Evolutionary conservation across 2,329 filamentous ascomycete species (phyloP).

Genomic region (Aspergillus piperis): DNA sequence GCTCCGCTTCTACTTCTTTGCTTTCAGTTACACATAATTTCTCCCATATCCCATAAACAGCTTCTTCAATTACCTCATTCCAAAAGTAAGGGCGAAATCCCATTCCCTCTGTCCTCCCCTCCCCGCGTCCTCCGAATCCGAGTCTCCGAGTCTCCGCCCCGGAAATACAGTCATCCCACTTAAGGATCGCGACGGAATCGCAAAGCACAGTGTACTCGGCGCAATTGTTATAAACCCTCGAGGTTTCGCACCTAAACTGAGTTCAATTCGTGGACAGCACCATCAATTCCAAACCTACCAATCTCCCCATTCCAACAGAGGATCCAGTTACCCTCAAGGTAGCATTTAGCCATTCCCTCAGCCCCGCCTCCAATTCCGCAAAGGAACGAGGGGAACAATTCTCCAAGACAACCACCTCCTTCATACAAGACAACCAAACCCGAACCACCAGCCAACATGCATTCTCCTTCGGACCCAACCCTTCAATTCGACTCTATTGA

Average conservation of each 20-base stretch:
- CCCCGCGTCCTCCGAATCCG: slow-evolving; percentile 6
- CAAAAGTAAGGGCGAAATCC: background rate
- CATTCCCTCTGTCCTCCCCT: background rate
- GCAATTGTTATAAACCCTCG: background rate
- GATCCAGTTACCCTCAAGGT: background rate
- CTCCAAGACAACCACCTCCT: background rate
- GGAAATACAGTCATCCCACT: background rate
- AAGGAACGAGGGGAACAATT: slow-evolving; percentile 26
- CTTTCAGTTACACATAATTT: background rate
- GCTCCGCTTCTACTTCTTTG: background rate
- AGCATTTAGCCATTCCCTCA: background rate
- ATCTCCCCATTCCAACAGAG: background rate
- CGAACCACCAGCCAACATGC: slow-evolving; percentile 28
- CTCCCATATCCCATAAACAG: background rate
- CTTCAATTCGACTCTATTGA: slow-evolving; percentile 46
- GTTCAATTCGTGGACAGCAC: background rate
- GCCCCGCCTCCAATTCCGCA: slow-evolving; percentile 18
- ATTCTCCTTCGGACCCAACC: slow-evolving; percentile 34
- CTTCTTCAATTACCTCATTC: background rate
- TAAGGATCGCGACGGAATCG: background rate
- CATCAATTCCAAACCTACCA: background rate
- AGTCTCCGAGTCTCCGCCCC: slow-evolving; percentile 7
- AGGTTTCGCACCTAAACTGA: background rate
- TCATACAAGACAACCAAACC: background rate
- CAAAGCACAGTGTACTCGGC: background rate